Evolutionary conservation across 768 basidiomycete genomes (phyloP).

Genomic region (Leccinum uliginosum): DNA sequence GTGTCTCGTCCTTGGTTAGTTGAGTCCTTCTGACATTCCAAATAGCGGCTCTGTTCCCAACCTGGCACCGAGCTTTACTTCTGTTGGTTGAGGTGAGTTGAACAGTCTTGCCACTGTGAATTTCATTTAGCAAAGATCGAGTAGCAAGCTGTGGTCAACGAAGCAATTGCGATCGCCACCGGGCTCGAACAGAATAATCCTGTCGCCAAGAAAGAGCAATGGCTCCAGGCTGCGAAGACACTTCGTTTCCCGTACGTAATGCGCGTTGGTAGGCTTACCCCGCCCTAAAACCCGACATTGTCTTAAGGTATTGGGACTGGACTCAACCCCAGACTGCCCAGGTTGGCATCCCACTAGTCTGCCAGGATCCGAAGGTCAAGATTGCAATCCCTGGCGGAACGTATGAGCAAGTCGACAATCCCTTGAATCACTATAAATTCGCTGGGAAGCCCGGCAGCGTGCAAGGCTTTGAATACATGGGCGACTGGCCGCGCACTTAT

Average conservation of each 20-base stretch:
- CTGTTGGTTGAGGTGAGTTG: slow-evolving; percentile 12
- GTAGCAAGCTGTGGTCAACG: slow-evolving; percentile 17
- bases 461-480: slow-evolving; percentile 1
- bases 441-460: background rate
- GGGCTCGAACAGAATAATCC: background rate
- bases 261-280: background rate
- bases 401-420: background rate
- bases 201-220: slow-evolving; percentile 1
- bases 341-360: slow-evolving; percentile 6
- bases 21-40: background rate
- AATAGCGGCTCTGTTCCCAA: slow-evolving; percentile 19
- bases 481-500: slow-evolving; percentile 10
- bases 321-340: background rate
- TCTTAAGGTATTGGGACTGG: slow-evolving; percentile 18
- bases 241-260: slow-evolving; percentile 18
- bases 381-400: background rate
- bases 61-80: slow-evolving; percentile 17
- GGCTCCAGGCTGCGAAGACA: slow-evolving; percentile 10
- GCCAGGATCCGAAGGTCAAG: background rate
- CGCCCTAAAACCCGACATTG: background rate
- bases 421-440: slow-evolving; percentile 14
- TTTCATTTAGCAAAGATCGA: too few relatives aligned
- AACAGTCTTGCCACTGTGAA: background rate
- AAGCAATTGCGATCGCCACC: slow-evolving; percentile 13
- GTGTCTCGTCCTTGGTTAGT: background rate